Evolutionary conservation across 208 protist genomes (phyloP).

Genomic region (Baffinella frigidus): DNA sequence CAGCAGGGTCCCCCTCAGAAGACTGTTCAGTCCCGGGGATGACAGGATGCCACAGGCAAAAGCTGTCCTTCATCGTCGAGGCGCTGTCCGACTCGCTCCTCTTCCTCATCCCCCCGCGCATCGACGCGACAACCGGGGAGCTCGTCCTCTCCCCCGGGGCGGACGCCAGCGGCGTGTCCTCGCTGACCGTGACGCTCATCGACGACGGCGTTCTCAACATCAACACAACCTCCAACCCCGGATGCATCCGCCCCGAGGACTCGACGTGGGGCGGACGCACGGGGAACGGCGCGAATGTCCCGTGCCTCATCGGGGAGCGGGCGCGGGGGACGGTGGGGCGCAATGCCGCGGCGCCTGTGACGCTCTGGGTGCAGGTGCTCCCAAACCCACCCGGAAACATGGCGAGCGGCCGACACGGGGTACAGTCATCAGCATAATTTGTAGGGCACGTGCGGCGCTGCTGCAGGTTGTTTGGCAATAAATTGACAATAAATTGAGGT

Average conservation of each 20-base stretch:
- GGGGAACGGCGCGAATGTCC: background rate
- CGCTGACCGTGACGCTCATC: background rate
- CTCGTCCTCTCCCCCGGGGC: background rate
- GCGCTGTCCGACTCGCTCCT: background rate
- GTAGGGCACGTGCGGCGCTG: no score
- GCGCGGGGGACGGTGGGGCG: no score
- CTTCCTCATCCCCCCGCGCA: background rate
- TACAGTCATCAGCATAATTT: no score
- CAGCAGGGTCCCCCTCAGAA: background rate
- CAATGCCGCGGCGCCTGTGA: no score
- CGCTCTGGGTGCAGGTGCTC: no score
- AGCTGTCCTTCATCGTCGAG: background rate
- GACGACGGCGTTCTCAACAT: background rate
- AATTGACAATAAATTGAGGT: no score
- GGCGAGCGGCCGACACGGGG: no score
- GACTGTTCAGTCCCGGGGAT: background rate
- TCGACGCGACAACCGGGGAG: background rate
- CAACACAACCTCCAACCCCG: background rate
- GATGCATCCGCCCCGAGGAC: background rate
- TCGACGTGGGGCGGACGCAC: background rate
- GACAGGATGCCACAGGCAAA: background rate
- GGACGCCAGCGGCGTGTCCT: background rate
- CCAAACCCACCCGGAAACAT: no score
- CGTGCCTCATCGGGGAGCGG: background rate
- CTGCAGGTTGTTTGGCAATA: no score